Conservation (phyloP, 441 rosid species). For the Pelargonium citronellum region DNA sequence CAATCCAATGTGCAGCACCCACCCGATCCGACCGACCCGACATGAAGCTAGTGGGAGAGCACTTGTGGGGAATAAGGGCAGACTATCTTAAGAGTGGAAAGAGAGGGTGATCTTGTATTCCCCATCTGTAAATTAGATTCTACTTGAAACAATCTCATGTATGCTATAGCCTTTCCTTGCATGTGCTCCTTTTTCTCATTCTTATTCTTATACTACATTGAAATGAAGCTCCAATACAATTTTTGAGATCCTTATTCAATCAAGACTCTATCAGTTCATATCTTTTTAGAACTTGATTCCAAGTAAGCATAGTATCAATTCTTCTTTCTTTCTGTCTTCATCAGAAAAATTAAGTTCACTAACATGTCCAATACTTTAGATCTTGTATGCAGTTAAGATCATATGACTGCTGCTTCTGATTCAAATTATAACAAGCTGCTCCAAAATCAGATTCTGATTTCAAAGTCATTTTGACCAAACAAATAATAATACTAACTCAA, state of each 20-base stretch:
- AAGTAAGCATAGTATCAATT: too few species aligned
- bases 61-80: slow-evolving; percentile 80
- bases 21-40: slow-evolving; percentile 62
- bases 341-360: too few species aligned
- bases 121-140: neutral
- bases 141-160: neutral
- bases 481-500: neutral
- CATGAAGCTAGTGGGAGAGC: slow-evolving; percentile 74
- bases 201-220: too few species aligned
- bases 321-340: too few species aligned
- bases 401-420: too few species aligned
- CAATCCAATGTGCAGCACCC: slow-evolving; percentile 86
- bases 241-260: too few species aligned
- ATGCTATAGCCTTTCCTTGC: neutral
- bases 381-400: too few species aligned
- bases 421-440: too few species aligned
- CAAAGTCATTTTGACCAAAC: neutral
- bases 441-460: neutral
- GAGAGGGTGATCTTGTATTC: slow-evolving; percentile 14
- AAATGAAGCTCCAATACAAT: too few species aligned
- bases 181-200: neutral
- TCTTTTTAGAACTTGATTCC: too few species aligned
- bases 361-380: too few species aligned
- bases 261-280: too few species aligned
- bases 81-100: slow-evolving; percentile 45